Percentiles rank a stretch among this genome's conserved stretches.
Evolutionary conservation across 2,329 filamentous ascomycete species (phyloP).

Genomic region (Aureobasidium sp.): DNA sequence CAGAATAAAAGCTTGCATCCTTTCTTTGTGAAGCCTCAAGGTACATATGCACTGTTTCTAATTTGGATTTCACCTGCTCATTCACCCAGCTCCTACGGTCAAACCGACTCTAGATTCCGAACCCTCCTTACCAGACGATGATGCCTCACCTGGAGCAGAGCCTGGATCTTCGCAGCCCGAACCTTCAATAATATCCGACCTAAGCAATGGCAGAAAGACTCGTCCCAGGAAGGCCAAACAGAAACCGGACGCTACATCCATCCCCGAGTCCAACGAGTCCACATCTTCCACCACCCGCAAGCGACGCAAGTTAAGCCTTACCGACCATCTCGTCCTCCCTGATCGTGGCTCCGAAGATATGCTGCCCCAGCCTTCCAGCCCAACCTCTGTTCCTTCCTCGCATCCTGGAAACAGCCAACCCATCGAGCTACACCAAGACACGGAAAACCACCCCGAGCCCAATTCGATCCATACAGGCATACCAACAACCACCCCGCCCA

Average conservation of each 20-base stretch:
- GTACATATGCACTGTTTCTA: neutral
- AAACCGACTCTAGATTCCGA: neutral
- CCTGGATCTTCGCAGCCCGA: neutral
- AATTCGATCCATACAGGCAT: too few species aligned
- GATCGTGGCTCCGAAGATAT: slow-evolving; percentile 9
- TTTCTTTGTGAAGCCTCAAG: slow-evolving; percentile 11
- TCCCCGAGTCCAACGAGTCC: neutral
- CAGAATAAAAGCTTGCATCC: slow-evolving; percentile 12
- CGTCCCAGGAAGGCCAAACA: neutral
- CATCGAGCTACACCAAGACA: neutral
- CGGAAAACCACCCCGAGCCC: neutral
- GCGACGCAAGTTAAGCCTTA: slow-evolving; percentile 4
- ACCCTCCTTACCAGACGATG: too few species aligned
- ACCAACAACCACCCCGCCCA: slow-evolving; percentile 20
- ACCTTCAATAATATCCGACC: neutral
- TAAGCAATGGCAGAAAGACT: neutral
- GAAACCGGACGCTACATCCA: neutral
- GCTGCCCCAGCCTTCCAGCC: slow-evolving; percentile 7
- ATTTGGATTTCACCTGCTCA: neutral
- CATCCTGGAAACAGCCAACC: slow-evolving; percentile 1
- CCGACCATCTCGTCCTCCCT: neutral
- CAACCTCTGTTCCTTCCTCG: slow-evolving; percentile 1
- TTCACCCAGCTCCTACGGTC: neutral
- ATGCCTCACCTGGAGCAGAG: neutral
- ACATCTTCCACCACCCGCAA: neutral